Evolutionary conservation across 345 rosid species (phyloP).

Genomic region (Raphanus raphanistrum): DNA sequence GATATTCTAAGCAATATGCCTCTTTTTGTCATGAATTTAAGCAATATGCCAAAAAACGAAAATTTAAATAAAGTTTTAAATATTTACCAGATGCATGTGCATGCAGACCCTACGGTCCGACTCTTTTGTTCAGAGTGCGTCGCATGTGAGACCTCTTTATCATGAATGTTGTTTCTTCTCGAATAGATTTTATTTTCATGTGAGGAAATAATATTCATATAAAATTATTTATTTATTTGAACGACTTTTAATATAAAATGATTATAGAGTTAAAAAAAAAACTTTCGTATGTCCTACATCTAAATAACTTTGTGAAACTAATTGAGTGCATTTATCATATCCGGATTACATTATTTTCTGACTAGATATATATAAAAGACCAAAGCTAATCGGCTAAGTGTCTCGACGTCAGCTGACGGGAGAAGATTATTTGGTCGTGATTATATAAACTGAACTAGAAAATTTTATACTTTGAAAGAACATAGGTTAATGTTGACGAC

Average conservation of each 20-base stretch:
- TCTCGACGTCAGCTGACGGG: neutral
- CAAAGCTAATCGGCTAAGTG: neutral
- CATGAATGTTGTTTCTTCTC: conserved; percentile 36
- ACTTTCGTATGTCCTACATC: conserved; percentile 26
- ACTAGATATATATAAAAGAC: neutral
- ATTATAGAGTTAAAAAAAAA: conserved; percentile 22
- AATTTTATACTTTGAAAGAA: neutral
- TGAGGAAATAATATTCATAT: neutral
- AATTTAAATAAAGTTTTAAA: conserved; percentile 1
- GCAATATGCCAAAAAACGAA: neutral
- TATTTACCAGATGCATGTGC: conserved; percentile 36
- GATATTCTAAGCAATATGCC: neutral
- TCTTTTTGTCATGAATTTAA: neutral
- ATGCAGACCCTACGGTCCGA: conserved; percentile 40
- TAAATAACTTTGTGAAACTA: conserved; percentile 33
- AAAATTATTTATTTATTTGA: neutral
- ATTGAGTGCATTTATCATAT: conserved; percentile 27
- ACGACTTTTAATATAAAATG: neutral
- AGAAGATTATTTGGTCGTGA: neutral
- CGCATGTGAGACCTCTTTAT: conserved; percentile 41
- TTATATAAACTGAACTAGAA: neutral
- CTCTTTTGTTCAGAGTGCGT: conserved; percentile 35
- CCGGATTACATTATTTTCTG: neutral
- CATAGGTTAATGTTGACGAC: neutral
- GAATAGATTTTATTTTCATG: conserved; percentile 8